Evolutionary conservation across 2,329 filamentous ascomycete genomes (phyloP), one percentile per base, ranked within the genome.

Genomic region (Fusarium sp.): DNA sequence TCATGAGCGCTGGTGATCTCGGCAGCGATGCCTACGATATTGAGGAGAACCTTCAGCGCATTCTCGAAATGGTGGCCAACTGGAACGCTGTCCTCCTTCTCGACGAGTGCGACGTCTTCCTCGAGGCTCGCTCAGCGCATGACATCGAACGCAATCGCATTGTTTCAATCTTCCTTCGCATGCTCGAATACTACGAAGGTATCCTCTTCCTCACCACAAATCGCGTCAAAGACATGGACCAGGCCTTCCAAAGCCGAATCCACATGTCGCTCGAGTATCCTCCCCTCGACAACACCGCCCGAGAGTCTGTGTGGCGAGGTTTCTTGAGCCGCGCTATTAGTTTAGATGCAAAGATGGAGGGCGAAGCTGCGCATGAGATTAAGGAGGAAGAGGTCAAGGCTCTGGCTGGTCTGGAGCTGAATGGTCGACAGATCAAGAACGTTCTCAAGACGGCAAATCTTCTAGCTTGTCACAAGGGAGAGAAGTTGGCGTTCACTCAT

Each of bases 1-100:
- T 82, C 30, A 82, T 89, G 54, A 84, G 83, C 68, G 91, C 91
- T 0, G 92, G 92, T 35, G 92, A 95, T 78, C 86, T 95, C 0
- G 92, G 93, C 33, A 90, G 90, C 4, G 88, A 91, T 60, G 87
- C 91, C 0, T 85, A 87, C 65, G 87, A 87, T 22, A 86, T 95
- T 1, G 93, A 94, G 79, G 83, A 83, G 16, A 90, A 91, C 73
- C 85, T 94, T 2, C 31, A 61, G 1, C 69, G 65, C 0, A 80
- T 81, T 58, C 73, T 95, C 68, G 91, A 93, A 77, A 91, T 95
- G 68, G 92, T 92, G 4, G 90, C 92, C 9, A 76, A 77, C 68
- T 86, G 83, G 84, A 80, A 83, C 50, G 82, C 80, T 22, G 81
- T 85, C 1, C 68, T 86, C 12, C 72, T 80, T 18, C 74, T 80